Evolutionary conservation across 257 asterid genomes (phyloP).

Genomic region (Ballota nigra): DNA sequence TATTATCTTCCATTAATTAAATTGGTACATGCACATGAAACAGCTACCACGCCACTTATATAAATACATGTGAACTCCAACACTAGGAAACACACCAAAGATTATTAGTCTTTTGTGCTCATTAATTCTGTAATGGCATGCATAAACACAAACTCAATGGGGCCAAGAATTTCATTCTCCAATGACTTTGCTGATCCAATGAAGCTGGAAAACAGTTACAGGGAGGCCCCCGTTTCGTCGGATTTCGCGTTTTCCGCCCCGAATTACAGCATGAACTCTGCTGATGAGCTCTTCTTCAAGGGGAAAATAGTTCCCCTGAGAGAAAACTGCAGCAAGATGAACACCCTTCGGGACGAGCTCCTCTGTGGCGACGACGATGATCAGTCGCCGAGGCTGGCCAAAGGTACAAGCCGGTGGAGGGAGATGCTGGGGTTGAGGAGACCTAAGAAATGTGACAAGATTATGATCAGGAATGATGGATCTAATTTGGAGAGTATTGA

Average conservation of each 20-base stretch:
- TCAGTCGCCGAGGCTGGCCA: slow-evolving; percentile 10
- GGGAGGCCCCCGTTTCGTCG: slow-evolving; percentile 81
- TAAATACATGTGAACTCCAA: slow-evolving; percentile 41
- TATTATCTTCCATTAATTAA: neutral
- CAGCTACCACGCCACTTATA: slow-evolving; percentile 27
- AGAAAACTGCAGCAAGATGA: slow-evolving; percentile 39
- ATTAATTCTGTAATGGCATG: slow-evolving; percentile 53
- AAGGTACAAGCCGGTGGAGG: slow-evolving; percentile 55
- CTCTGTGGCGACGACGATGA: slow-evolving; percentile 51
- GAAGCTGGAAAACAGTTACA: slow-evolving; percentile 59
- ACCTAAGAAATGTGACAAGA: slow-evolving; percentile 36
- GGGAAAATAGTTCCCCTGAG: slow-evolving; percentile 62
- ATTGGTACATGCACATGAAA: slow-evolving; percentile 38
- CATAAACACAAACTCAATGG: slow-evolving; percentile 59
- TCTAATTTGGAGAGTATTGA: slow-evolving; percentile 49
- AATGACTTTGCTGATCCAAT: slow-evolving; percentile 64
- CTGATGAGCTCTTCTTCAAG: slow-evolving; percentile 73
- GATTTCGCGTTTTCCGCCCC: slow-evolving; percentile 72
- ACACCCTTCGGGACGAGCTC: slow-evolving; percentile 74
- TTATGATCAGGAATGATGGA: slow-evolving; percentile 28
- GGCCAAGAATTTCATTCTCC: slow-evolving; percentile 92
- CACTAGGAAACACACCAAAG: slow-evolving; percentile 13
- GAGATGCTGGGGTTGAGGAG: slow-evolving; percentile 65
- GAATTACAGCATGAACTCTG: slow-evolving; percentile 52
- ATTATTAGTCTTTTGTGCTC: no score